Base-by-base conservation (phyloP, 1,284 basidiomycete species). In the Fomitiporia mediterranea region DNA sequence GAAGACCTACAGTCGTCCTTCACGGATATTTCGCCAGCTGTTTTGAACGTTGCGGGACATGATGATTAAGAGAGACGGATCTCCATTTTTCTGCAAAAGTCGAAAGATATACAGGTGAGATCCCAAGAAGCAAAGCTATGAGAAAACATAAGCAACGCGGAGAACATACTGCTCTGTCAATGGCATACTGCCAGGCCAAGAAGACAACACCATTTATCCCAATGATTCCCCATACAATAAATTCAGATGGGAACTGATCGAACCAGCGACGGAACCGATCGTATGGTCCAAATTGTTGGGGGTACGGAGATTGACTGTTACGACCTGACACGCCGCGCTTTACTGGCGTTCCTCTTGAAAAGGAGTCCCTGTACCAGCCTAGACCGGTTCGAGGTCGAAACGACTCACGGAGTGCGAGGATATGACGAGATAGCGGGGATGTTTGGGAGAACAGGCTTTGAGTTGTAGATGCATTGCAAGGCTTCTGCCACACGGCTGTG, bases 21-120 rank as follows among this genome's bases (percentile, higher is more conserved):
- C 70, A 0, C 71, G 69, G 19, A 94, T 65, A 68, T 94, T 94
- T 9, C 69, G 65, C 74, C 81, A 80, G 64, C 77, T 81, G 44
- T 72, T 69, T 3, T 74, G 77, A 66, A 95, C 94, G 70, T 95
- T 86, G 38, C 83, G 67, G 8, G 69, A 62, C 81, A 95, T 82
- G 72, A 79, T 87, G 15, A 68, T 56, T 56, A 78, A 71, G 3
- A 82, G 65, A 3, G 75, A 69, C 0, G 76, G 66, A 64, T 92
- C 82, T 8, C 70, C 71, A 17, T 65, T 47, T 47, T 30, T 57
- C 56, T 62, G 40, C 17, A 13, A n/a, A 3, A 27, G 32, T 67
- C 51, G 38, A 48, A 54, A 53, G 27, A 17, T 8, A 34, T 1
- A 47, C 13, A 21, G 28, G 2, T 46, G 53, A 35, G 28, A 37